A percentile compares a stretch with the other conserved stretches of the same genome.
Evolutionary conservation across 1,284 basidiomycete species (phyloP).

Genomic region (Melampsora abietis-canadensis): DNA sequence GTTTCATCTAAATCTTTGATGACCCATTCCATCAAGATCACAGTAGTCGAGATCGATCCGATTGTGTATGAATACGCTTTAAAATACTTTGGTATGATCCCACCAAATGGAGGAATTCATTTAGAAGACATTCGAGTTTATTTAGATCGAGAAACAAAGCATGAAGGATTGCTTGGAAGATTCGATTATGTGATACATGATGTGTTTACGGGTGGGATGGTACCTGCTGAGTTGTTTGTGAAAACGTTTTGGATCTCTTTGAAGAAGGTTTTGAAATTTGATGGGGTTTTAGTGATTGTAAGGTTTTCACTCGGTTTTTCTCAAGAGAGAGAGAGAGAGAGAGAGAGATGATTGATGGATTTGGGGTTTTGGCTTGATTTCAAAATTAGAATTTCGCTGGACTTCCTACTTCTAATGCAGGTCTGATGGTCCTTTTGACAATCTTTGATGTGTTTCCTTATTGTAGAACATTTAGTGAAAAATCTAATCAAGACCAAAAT

Average conservation of each 20-base stretch:
- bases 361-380: slow-evolving; percentile 26
- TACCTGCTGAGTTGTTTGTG: slow-evolving; percentile 77
- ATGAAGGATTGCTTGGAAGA: slow-evolving; percentile 37
- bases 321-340: not conserved
- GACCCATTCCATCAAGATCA: slow-evolving; percentile 65
- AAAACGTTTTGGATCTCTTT: slow-evolving; percentile 73
- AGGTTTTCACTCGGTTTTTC: slow-evolving; percentile 50
- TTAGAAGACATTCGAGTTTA: slow-evolving; percentile 72
- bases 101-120: slow-evolving; percentile 63
- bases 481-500: slow-evolving; percentile 42
- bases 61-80: slow-evolving; percentile 78
- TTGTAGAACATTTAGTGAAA: slow-evolving; percentile 78
- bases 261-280: slow-evolving; percentile 63
- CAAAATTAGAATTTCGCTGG: slow-evolving; percentile 68
- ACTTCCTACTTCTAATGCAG: slow-evolving; percentile 62
- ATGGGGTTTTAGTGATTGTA: slow-evolving; percentile 76
- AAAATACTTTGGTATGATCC: slow-evolving; percentile 70
- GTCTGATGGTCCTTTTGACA: slow-evolving; percentile 67
- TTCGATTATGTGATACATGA: slow-evolving; percentile 84
- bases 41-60: slow-evolving; percentile 79
- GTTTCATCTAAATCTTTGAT: slow-evolving; percentile 71
- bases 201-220: slow-evolving; percentile 81
- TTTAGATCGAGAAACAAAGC: slow-evolving; percentile 53
- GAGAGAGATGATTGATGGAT: too few species aligned
- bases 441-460: slow-evolving; percentile 65